phyloP scores from a whole-genome alignment of 352 stramenopile genomes.

The Globisporangium viniferum region DNA sequence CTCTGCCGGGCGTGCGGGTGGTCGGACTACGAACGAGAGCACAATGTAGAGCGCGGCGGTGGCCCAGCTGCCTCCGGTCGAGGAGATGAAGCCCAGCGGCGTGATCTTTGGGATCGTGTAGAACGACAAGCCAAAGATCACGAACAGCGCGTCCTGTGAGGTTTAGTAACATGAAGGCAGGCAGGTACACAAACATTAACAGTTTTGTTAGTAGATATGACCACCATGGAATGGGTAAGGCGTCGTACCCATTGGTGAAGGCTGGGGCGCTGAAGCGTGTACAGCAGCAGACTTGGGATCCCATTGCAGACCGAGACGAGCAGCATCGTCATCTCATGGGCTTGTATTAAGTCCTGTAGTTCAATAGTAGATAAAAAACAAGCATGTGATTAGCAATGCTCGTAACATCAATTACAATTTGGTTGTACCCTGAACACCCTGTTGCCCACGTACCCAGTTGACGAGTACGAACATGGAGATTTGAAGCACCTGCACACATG shows the following conservation, averaged over 20 bases:
- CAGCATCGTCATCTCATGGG: conserved; percentile 69
- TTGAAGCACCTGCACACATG: conserved; percentile 53
- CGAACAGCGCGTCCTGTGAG: conserved; percentile 74
- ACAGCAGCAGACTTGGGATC: conserved; percentile 65
- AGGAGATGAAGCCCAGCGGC: conserved; percentile 72
- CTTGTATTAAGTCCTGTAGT: conserved; percentile 39
- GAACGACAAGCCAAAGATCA: conserved; percentile 83
- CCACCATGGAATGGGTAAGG: background rate
- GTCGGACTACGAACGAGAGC: conserved; percentile 55
- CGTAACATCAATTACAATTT: no score
- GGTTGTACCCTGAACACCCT: background rate
- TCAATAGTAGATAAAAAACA: no score
- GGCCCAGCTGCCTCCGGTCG: conserved; percentile 64
- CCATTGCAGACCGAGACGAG: conserved; percentile 70
- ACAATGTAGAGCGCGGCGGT: conserved; percentile 54
- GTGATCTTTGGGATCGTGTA: conserved; percentile 86
- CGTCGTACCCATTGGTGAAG: conserved; percentile 73
- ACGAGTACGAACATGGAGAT: conserved; percentile 74
- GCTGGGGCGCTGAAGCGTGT: conserved; percentile 61
- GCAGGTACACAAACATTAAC: background rate
- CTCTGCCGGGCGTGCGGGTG: conserved; percentile 38
- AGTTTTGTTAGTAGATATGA: background rate
- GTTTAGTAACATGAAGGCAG: background rate
- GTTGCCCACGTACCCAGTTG: conserved; percentile 36
- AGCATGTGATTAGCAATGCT: no score